These are phyloP conservation scores for Carex parvula DNA, from an alignment of 176 grass and related monocot genomes.

Conservation along the genomic window DNA sequence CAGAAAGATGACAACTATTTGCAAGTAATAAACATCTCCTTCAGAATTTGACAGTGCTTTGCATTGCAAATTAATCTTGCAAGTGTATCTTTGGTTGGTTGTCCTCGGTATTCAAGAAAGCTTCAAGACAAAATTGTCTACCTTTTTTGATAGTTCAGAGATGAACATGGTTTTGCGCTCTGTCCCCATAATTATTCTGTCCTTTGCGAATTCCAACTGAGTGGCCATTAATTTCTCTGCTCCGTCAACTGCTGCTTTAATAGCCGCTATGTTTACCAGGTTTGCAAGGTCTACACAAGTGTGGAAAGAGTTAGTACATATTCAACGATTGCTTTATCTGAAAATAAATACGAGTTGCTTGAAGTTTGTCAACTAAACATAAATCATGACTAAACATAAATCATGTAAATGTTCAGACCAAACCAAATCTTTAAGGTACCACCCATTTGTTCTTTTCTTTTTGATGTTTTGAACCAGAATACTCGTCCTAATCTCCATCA, in stretches of 20 bases:
- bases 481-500: neutral
- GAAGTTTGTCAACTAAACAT: neutral
- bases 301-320: neutral
- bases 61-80: neutral
- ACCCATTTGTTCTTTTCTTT: neutral
- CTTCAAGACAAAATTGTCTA: conserved; percentile 7
- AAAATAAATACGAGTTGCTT: neutral
- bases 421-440: neutral
- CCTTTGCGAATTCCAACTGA: conserved; percentile 95
- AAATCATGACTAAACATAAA: neutral
- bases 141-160: conserved; percentile 93
- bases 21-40: neutral
- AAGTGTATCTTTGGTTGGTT: neutral
- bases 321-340: neutral
- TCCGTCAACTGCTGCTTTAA: conserved; percentile 97
- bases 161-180: conserved; percentile 95
- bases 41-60: neutral
- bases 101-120: neutral
- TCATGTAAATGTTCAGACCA: neutral
- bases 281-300: conserved; percentile 56
- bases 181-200: conserved; percentile 98
- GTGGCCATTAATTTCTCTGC: conserved; percentile 62
- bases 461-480: neutral
- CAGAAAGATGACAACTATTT: neutral
- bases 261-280: conserved; percentile 95